Evolutionary conservation across 257 asterid species (phyloP), one percentile per base, ranked within the genome.

Genomic region (Fraxinus anomala): DNA sequence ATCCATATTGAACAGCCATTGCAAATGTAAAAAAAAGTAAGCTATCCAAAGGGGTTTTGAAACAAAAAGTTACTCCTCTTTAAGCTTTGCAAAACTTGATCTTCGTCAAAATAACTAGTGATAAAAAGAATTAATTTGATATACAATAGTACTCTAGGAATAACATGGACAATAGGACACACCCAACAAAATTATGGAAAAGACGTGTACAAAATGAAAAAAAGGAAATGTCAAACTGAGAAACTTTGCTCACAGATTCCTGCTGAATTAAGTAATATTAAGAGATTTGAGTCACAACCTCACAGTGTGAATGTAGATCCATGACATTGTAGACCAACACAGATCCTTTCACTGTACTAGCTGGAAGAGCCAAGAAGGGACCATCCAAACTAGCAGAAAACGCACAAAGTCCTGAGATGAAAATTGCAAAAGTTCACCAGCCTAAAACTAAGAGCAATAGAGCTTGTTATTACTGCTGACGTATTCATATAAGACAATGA

Each of bases 281-380:
- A 40, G 59, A 67, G 73, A 74, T 76, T 71, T 24, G 70, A 59
- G 42, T 34, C 72, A 79, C 86, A 79, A 94, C 97, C 99, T 92
- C 97, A 79, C 95, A 85, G 84, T 91, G 96, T 14, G 97, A 82
- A 72, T 92, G 95, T 82, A 92, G 91, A 79, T 91, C 92, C 78
- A 83, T 88, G 72, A 91, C 91, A 80, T 92, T 87, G 91, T 94
- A 92, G 82, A 94, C 86, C 77, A 94, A 86, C 72, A 89, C 94
- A 76, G 96, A 92, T 23, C 99, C 99, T 88, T 90, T 87, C n/a
- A 75, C 77, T 73, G 85, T 81, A 87, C 97, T 90, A 70, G 97
- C 95, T 65, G 97, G 99, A 86, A 94, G 86, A 81, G 99, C 99
- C 90, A 94, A 86, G 87, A 86, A 94, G 81, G 96, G 90, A 83